Conservation (phyloP, 1,139 yeast genomes). For the Kluyveromyces sp. region DNA sequence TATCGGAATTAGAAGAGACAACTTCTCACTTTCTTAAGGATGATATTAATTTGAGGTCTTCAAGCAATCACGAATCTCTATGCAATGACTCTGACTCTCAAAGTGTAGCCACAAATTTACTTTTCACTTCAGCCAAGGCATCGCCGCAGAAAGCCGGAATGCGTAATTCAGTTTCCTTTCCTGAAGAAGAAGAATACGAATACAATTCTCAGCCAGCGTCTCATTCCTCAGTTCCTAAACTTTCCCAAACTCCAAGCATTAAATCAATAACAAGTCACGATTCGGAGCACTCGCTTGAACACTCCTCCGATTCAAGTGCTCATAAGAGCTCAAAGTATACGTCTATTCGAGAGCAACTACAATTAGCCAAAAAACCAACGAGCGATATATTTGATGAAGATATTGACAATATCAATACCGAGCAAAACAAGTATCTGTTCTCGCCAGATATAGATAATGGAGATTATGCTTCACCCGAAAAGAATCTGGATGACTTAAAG, state of each 20-base stretch:
- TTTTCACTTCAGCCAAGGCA: slow-evolving; percentile 9
- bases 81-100: slow-evolving; percentile 4
- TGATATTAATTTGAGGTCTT: neutral
- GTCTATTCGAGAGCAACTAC: neutral
- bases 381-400: slow-evolving; percentile 6
- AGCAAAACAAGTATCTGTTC: slow-evolving; percentile 22
- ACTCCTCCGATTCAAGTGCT: neutral
- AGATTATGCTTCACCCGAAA: slow-evolving; percentile 27
- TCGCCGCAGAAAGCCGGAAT: slow-evolving; percentile 7
- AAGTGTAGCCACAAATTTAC: slow-evolving; percentile 8
- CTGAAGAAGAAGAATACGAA: slow-evolving; percentile 1
- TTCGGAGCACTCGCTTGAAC: slow-evolving; percentile 1
- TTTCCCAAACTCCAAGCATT: slow-evolving; percentile 9
- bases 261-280: slow-evolving; percentile 7
- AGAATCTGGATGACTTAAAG: slow-evolving; percentile 25
- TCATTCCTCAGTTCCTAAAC: neutral
- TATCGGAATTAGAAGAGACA: slow-evolving; percentile 16
- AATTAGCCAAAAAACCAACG: slow-evolving; percentile 1
- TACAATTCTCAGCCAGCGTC: neutral
- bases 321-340: neutral
- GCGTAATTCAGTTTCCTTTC: slow-evolving; percentile 15
- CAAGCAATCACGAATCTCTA: neutral
- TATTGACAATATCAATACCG: slow-evolving; percentile 4
- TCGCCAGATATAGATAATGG: slow-evolving; percentile 22
- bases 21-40: slow-evolving; percentile 4